phyloP scores from a whole-genome alignment of 768 basidiomycete genomes.

The Termitomyces sp. region DNA sequence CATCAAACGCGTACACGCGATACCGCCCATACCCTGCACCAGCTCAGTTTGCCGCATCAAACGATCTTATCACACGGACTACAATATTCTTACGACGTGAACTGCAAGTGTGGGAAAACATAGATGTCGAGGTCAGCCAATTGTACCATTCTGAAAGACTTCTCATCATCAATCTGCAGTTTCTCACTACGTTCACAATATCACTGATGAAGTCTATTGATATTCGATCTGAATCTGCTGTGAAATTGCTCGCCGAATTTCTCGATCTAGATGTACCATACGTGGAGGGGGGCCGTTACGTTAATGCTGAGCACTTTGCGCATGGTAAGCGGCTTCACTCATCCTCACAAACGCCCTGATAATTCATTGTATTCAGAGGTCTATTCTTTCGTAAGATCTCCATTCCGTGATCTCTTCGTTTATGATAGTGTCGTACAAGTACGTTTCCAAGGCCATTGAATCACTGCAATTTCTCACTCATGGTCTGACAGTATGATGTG shows the following conservation, averaged over 20 bases:
- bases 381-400: constrained; percentile 86
- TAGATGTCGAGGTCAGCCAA: constrained; percentile 81
- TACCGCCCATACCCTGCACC: constrained; percentile 92
- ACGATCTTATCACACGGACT: constrained; percentile 71
- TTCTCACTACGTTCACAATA: constrained; percentile 84
- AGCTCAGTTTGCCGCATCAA: constrained; percentile 75
- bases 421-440: constrained; percentile 88
- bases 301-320: constrained; percentile 90
- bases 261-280: constrained; percentile 74
- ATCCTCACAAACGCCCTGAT: not conserved
- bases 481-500: constrained; percentile 53
- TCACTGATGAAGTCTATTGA: constrained; percentile 92
- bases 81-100: constrained; percentile 83
- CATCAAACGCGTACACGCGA: constrained; percentile 81
- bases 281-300: constrained; percentile 51
- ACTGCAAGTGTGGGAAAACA: constrained; percentile 79
- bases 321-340: constrained; percentile 58
- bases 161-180: constrained; percentile 44
- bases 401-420: constrained; percentile 77
- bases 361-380: constrained; percentile 53
- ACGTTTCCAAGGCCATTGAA: constrained; percentile 13
- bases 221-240: constrained; percentile 85
- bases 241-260: constrained; percentile 84
- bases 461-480: constrained; percentile 12
- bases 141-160: constrained; percentile 2